Evolutionary conservation across 805 yeast species (phyloP), one percentile per base, ranked within the genome.

Genomic region (Candida qinlingensis): DNA sequence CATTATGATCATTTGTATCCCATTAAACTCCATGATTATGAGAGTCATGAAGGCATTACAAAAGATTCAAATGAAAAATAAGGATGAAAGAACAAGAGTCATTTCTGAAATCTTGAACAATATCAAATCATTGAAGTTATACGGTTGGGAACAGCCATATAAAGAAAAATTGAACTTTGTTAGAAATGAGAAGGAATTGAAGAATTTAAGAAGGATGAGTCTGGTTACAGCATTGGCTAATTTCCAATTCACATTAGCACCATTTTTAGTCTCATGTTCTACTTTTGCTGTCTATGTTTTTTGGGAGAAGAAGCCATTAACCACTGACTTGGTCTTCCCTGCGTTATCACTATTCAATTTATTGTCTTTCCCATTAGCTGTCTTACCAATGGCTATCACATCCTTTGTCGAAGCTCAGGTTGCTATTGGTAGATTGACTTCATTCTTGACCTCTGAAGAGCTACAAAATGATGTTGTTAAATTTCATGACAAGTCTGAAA

Each of bases 101-200:
- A 85, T 89, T 47, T 82, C 88, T 52, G 97, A 92, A 64, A 87
- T 92, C 48, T 74, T 92, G 64, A 88, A 87, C 65, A 92, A 91
- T 61, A 88, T 94, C 65, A 92, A 90, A 70, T 88, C 97, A 10
- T 74, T 94, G 64, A 94, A 94, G 65, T 75, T 95, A 44, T 94
- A 94, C 62, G 96, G 95, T 3, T 94, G 99, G 99, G 99, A 94
- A 69, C 70, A 65, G 33, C 96, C 98, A 4, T 90, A 88, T 64
- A 78, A 80, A 60, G 76, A 74, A 30, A 85, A 85, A 58, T 73
- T 95, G 49, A 79, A 80, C 54, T 70, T 81, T 60, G 96, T 92
- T 26, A 85, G 99, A 76, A 89, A 92, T 62, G 87, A 87, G 41
- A 83, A 84, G 58, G 97, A 91, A 67, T 77, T 91, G 65, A 74